These are phyloP conservation scores for Brachypodium distachyon DNA, from an alignment of 202 grass and related monocot species.

Conservation along the genomic window DNA sequence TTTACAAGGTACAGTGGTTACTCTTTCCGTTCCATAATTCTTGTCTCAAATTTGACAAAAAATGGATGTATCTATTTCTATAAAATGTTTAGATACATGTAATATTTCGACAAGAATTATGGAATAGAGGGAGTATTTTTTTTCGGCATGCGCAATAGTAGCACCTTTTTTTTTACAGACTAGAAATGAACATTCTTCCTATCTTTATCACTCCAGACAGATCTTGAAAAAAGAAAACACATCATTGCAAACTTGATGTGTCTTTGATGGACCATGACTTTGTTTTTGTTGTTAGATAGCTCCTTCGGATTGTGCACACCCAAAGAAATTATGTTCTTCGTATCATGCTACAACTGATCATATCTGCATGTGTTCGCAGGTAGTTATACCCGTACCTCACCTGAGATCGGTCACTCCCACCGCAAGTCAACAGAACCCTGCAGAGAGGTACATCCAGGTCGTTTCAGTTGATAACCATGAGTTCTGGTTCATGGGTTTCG, in stretches of 20 bases:
- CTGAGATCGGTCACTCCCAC: slow-evolving; percentile 40
- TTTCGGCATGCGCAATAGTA: background rate
- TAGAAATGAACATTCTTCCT: background rate
- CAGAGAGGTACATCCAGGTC: slow-evolving; percentile 65
- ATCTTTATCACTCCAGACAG: background rate
- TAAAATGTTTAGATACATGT: too few species aligned
- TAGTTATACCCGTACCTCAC: slow-evolving; percentile 34
- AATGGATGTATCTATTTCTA: too few species aligned
- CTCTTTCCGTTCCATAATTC: too few species aligned
- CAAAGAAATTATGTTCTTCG: background rate
- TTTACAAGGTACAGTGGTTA: slow-evolving; percentile 22
- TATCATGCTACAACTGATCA: background rate
- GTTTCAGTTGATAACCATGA: slow-evolving; percentile 77
- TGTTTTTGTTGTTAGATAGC: background rate
- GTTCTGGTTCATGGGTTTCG: slow-evolving; percentile 97
- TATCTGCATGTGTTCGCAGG: slow-evolving; percentile 8
- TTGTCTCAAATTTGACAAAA: too few species aligned
- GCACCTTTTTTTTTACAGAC: background rate
- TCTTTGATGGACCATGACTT: too few species aligned
- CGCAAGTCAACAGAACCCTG: slow-evolving; percentile 29
- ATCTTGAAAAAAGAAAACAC: background rate
- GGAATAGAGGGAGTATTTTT: too few species aligned
- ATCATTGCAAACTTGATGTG: too few species aligned
- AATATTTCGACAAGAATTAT: too few species aligned
- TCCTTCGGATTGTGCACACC: background rate